phyloP scores from a whole-genome alignment of 1,284 basidiomycete species.

The Ceratobasidium papillatum region DNA sequence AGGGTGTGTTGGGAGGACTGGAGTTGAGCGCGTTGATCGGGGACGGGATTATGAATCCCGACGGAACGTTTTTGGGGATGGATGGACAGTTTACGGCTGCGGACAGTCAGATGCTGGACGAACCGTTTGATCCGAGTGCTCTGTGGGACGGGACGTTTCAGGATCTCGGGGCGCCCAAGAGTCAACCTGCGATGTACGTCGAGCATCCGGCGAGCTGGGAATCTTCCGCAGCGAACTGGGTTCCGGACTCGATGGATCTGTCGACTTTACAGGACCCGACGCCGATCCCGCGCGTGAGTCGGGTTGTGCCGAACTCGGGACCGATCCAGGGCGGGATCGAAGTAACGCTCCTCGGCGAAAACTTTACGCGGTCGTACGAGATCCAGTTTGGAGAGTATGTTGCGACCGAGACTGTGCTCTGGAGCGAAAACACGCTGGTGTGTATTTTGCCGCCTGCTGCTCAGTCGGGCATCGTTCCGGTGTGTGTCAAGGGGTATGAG shows the following conservation, averaged over 20 bases:
- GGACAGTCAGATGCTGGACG: slow-evolving; percentile 31
- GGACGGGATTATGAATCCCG: not conserved
- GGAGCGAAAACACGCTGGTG: slow-evolving; percentile 93
- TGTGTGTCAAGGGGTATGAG: slow-evolving; percentile 75
- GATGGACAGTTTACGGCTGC: not conserved
- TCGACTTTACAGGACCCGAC: slow-evolving; percentile 56
- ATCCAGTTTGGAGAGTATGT: slow-evolving; percentile 89
- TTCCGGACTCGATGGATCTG: slow-evolving; percentile 46
- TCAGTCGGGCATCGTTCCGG: slow-evolving; percentile 86
- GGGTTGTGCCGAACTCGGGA: slow-evolving; percentile 87
- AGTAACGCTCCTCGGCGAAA: slow-evolving; percentile 91
- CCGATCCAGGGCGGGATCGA: slow-evolving; percentile 94
- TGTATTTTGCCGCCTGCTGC: slow-evolving; percentile 89
- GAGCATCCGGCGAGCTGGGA: slow-evolving; percentile 22
- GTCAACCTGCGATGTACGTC: slow-evolving; percentile 27
- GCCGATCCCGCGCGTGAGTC: slow-evolving; percentile 37
- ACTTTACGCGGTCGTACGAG: slow-evolving; percentile 73
- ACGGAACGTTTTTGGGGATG: slow-evolving; percentile 12
- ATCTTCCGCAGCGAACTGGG: slow-evolving; percentile 10
- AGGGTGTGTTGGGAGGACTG: not conserved
- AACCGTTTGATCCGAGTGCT: not conserved
- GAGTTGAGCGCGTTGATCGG: not conserved
- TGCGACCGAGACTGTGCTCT: slow-evolving; percentile 86
- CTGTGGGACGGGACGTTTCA: slow-evolving; percentile 19
- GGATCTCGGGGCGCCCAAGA: not conserved